Base-by-base conservation (phyloP, 2,329 filamentous ascomycete species). In the Colletotrichum chrysophilum region DNA sequence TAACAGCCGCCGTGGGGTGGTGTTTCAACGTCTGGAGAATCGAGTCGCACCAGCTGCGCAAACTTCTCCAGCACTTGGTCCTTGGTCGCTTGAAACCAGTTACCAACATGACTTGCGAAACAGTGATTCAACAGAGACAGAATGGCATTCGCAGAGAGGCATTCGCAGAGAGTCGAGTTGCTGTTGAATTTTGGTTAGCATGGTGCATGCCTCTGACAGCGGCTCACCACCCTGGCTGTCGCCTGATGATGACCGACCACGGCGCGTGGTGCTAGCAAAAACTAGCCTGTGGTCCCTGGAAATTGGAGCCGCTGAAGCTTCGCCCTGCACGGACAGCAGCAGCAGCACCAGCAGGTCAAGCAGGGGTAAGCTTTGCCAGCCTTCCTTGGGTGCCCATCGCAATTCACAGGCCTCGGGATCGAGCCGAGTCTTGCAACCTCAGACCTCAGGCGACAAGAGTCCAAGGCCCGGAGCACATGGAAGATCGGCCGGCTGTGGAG, bases 281-380 rank as follows among this genome's bases (percentile, higher is more conserved):
- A 32, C 32, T 52, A 24, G 43, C 43, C 43, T 60, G 34, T 66
- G 67, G 71, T 71, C 67, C 67, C 68, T 48, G 61, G 62, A 55
- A 62, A 38, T 43, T 36, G 68, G 68, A 32, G 61, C 48, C 48
- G 32, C 72, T 75, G 61, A 66, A 66, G 71, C 66, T 75, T 62
- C 38, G 68, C 72, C 72, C 68, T 75, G 60, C 61, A 58, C 62
- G 24, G 60, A 58, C 55, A n/a, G 43, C 66, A 32, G 0, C 52
- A 24, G 0, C 52, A 24, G 55, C 18, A 69, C 16, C 36, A 73
- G 21, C 32, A 38, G 34, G n/a, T 21, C 18, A 7, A 55, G 58
- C 66, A 65, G 48, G 67, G 58, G 60, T 70, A 30, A 64, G 71
- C 65, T 72, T 56, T 52, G 64, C 55, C 70, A 43, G 66, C 66